Evolutionary conservation across 768 basidiomycete genomes (phyloP).

Genomic region (Tricholoma terreum): DNA sequence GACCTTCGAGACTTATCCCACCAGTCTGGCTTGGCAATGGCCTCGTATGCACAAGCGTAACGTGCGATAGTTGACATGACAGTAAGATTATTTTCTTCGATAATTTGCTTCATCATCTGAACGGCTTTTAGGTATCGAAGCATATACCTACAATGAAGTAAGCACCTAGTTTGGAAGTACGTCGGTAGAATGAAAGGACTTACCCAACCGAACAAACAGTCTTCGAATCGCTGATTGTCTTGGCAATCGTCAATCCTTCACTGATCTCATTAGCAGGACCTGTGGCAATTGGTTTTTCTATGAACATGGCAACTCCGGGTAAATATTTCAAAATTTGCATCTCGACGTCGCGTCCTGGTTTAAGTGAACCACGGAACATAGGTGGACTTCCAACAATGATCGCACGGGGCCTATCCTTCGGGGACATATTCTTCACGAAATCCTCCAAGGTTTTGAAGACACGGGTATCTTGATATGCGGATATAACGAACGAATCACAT

Average conservation of each 20-base stretch:
- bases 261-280: conserved; percentile 67
- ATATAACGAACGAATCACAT: conserved; percentile 88
- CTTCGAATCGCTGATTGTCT: conserved; percentile 62
- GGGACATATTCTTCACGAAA: conserved; percentile 67
- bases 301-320: conserved; percentile 84
- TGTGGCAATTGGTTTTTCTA: conserved; percentile 91
- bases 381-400: conserved; percentile 92
- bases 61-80: conserved; percentile 97
- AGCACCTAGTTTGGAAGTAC: conserved; percentile 2
- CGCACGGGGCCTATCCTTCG: conserved; percentile 69
- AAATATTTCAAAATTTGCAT: conserved; percentile 82
- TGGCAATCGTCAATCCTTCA: conserved; percentile 69
- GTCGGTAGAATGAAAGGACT: conserved; percentile 18
- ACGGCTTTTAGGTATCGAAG: conserved; percentile 90
- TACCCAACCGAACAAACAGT: conserved; percentile 90
- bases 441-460: conserved; percentile 84
- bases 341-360: conserved; percentile 81
- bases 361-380: conserved; percentile 81
- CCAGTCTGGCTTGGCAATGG: conserved; percentile 82
- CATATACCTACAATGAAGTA: conserved; percentile 65
- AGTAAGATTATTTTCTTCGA: conserved; percentile 88
- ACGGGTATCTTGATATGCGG: conserved; percentile 87
- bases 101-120: conserved; percentile 95
- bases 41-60: conserved; percentile 86
- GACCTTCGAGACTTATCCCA: conserved; percentile 90